Evolutionary conservation across 441 rosid species (phyloP), one percentile per base, ranked within the genome.

Genomic region (Gossypium trilobum): DNA sequence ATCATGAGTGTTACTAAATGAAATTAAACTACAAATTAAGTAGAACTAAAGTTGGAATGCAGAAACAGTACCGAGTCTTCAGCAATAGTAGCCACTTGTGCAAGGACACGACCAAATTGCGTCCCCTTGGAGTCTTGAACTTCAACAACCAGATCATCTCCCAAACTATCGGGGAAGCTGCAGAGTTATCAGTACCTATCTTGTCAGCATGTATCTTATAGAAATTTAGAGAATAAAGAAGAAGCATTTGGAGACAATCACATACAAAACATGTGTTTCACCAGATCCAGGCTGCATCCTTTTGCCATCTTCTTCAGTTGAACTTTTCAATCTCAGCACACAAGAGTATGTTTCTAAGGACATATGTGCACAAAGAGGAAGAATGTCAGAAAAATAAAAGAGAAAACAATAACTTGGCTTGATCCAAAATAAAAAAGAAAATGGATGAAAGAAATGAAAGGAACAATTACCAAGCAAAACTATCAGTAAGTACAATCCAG

Each of bases 151-250:
- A 95, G 82, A 85, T 95, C 99, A 78, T 95, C 99, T 77, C 96
- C 99, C 46, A 83, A 83, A 74, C 94, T 84, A 80, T 95, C 99
- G 67, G 99, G 99, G 80, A 95, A 95, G 87, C 99, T 95, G 96
- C 79, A 76, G 80, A 79, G 83, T 72, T 16, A 71, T 83, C 78
- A 83, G 73, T 72, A 68, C 13, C 48, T 72, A 50, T 69, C 22
- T 72, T 31, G 68, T 70, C 65, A 71, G 75, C 51, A 75, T 71
- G 71, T 51, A 25, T 61, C 64, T 66, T 44, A 58, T 70, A 46
- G 66, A 71, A 65, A 46, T 10, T 65, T 67, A 50, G 22, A 71
- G 31, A 56, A 48, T 50, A 74, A 58, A 65, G 59, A 42, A 72
- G 54, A 17, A 29, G 31, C 68, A 25, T 64, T 72, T 22, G 22